These are phyloP conservation scores for Eucalyptus camaldulensis DNA, from an alignment of 345 rosid species.

Conservation along the genomic window DNA sequence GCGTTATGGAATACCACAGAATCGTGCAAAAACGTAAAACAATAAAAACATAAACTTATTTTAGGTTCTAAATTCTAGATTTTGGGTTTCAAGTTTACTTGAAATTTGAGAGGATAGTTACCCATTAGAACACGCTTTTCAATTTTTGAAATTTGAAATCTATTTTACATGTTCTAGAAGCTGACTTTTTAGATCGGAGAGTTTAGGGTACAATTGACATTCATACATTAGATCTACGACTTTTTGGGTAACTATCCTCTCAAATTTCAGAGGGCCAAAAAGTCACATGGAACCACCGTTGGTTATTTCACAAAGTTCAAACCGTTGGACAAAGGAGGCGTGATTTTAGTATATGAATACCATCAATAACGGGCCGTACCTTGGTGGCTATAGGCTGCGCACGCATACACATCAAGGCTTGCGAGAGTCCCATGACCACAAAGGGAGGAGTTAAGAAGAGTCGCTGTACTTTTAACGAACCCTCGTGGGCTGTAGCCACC, in stretches of 20 bases:
- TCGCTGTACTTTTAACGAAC: neutral
- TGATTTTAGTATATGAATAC: neutral
- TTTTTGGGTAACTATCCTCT: neutral
- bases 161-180: neutral
- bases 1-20: fast-evolving
- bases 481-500: neutral
- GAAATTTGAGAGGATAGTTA: too few species aligned
- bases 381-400: neutral
- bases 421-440: neutral
- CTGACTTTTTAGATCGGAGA: too few species aligned
- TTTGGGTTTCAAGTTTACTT: fast-evolving
- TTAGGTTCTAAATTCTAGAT: fast-evolving
- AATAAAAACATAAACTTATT: neutral
- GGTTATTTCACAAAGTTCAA: neutral
- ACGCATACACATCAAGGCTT: neutral
- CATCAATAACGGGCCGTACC: neutral
- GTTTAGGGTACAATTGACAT: neutral
- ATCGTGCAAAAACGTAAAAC: neutral
- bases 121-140: too few species aligned
- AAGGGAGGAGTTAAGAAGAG: neutral
- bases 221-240: neutral
- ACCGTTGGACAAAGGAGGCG: neutral
- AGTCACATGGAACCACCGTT: neutral
- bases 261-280: neutral
- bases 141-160: neutral